These are phyloP conservation scores for Phytophthora citrophthora DNA, from an alignment of 352 stramenopile species.

Conservation along the genomic window DNA sequence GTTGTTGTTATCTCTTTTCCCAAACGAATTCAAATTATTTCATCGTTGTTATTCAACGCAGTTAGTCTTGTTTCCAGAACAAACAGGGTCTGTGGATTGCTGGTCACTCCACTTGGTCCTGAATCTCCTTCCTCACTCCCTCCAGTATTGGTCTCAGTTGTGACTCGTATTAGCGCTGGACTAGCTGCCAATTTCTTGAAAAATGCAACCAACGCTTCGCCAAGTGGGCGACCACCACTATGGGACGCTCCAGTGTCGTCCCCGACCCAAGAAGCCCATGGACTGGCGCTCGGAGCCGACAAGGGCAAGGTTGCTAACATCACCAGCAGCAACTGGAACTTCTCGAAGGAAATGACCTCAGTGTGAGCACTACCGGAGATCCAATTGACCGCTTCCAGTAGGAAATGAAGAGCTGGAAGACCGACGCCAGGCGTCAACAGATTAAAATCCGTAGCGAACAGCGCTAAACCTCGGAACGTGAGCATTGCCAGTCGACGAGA, in stretches of 20 bases:
- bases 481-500: constrained; percentile 56
- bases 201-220: constrained; percentile 27
- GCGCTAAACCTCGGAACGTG: constrained; percentile 54
- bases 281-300: constrained; percentile 10
- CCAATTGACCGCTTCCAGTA: constrained; percentile 72
- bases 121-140: constrained; percentile 16
- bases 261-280: constrained; percentile 15
- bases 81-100: constrained; percentile 21
- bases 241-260: constrained; percentile 10
- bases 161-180: constrained; percentile 38
- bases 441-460: constrained; percentile 58
- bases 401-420: constrained; percentile 50
- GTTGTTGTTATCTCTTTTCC: too few relatives aligned
- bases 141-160: constrained; percentile 15
- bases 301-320: constrained; percentile 42
- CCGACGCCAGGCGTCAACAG: constrained; percentile 31
- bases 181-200: constrained; percentile 35
- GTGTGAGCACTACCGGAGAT: constrained; percentile 70
- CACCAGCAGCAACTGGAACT: constrained; percentile 59
- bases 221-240: constrained; percentile 14
- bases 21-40: not conserved
- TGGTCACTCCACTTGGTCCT: not conserved
- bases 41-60: constrained; percentile 19
- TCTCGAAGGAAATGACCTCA: constrained; percentile 72
- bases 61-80: constrained; percentile 1